A percentile compares a stretch with the other conserved stretches of the same genome.
Conservation (phyloP, 2,329 filamentous ascomycete genomes). For the Pseudocercospora musae region DNA sequence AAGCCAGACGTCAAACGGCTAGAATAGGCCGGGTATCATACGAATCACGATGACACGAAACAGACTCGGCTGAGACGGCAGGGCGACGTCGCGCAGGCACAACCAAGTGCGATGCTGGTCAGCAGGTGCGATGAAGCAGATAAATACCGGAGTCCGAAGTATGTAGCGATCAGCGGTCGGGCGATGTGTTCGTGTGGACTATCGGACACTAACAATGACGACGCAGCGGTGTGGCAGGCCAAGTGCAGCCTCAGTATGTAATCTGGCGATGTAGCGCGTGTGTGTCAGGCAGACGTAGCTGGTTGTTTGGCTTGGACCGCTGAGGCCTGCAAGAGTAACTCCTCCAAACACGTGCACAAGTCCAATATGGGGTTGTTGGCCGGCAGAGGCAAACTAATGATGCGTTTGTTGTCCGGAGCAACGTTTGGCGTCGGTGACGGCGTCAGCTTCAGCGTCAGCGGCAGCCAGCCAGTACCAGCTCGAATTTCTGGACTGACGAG, state of each 20-base stretch:
- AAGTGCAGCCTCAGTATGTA: no score
- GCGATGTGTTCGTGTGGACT: background rate
- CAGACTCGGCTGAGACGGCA: background rate
- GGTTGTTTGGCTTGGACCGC: background rate
- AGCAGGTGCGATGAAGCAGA: slow-evolving; percentile 1
- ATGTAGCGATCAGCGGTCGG: background rate
- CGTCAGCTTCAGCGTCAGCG: no score
- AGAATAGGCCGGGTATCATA: slow-evolving; percentile 4
- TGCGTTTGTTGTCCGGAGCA: slow-evolving; percentile 1
- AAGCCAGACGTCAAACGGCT: slow-evolving; percentile 9
- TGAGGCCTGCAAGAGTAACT: background rate
- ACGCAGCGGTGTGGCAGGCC: background rate
- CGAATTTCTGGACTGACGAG: background rate
- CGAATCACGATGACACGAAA: no score
- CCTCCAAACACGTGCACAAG: background rate
- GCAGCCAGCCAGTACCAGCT: no score
- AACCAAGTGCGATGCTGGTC: background rate
- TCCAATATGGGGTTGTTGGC: background rate
- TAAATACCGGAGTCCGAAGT: background rate
- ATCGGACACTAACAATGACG: no score
- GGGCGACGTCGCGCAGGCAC: slow-evolving; percentile 10
- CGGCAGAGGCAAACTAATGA: background rate
- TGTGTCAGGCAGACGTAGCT: background rate
- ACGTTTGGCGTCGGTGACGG: background rate
- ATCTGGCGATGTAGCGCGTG: background rate